Percentiles rank a stretch among this genome's conserved stretches.
These are phyloP conservation scores for Elasticomyces elasticus DNA, from an alignment of 495 filamentous ascomycete species.

Conservation along the genomic window DNA sequence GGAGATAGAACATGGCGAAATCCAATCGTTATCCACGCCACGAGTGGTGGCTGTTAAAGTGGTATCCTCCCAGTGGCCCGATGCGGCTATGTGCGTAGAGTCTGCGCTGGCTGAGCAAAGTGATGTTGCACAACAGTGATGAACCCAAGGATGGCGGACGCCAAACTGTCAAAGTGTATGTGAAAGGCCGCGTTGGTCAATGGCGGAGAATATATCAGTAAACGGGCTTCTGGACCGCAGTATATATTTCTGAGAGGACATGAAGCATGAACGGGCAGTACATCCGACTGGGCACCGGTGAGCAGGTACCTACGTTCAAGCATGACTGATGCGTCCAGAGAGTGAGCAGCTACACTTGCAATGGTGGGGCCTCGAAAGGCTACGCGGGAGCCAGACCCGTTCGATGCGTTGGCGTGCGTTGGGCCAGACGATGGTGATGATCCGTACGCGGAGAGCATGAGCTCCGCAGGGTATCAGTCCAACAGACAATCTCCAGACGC, in stretches of 20 bases:
- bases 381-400: conserved; percentile 20
- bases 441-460: conserved; percentile 35
- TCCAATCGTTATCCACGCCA: conserved; percentile 1
- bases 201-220: background rate
- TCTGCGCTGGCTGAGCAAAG: background rate
- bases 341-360: background rate
- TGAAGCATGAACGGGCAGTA: conserved; percentile 17
- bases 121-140: conserved; percentile 18
- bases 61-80: conserved; percentile 4
- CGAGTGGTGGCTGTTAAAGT: conserved; percentile 6
- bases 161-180: background rate
- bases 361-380: conserved; percentile 1
- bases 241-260: conserved; percentile 9
- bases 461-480: conserved; percentile 6
- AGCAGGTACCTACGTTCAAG: conserved; percentile 2
- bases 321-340: background rate
- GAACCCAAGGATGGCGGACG: background rate
- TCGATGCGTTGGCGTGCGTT: conserved; percentile 90
- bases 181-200: background rate
- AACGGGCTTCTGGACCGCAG: background rate
- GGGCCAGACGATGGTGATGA: conserved; percentile 49
- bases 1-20: conserved; percentile 54
- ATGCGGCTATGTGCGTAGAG: conserved; percentile 16
- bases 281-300: conserved; percentile 18
- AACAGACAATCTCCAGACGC: conserved; percentile 7